Evolutionary conservation across 2,329 filamentous ascomycete genomes (phyloP), one percentile per base, ranked within the genome.

Genomic region (Colletotrichum brevisporum): DNA sequence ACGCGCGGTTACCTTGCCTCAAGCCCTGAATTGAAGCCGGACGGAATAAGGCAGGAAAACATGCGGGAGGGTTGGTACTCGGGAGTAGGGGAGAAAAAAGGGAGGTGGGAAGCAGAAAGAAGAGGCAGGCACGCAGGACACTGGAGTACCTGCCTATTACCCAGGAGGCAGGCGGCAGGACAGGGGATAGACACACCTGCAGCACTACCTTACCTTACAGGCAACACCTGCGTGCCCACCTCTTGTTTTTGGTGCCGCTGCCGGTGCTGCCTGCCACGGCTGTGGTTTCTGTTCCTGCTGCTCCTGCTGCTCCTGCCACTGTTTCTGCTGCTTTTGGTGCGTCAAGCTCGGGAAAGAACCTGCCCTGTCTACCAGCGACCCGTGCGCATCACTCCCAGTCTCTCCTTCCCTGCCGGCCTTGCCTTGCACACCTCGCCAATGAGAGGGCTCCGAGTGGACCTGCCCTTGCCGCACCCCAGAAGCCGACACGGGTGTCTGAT

Each of bases 151-250:
- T 24, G 21, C 21, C 21, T 24, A 24, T 43, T 21, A 56, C n/a
- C 36, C n/a, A 36, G 43, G 56, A 43, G 21, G 55, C 26, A 21
- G 41, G 63, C 50, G 31, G 45, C 27, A 51, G 13, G 48, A 27
- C 31, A 51, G 39, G 63, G 55, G 56, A 24, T n/a, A 15, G 51
- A 10, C 27, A 36, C 41, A 66, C 21, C 48, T 43, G 63, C 63
- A 61, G 27, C 50, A 55, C 31, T 36, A 36, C 31, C 52, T 24
- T 26, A 26, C 21, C 21, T 24, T 27, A 36, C 52, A 36, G 31
- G 31, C 31, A 36, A 36, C 52, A 31, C 57, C 58, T 61, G 31
- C 16, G 41, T 15, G 31, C 31, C 16, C 27, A 55, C 12, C 8
- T 13, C 9, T 4, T 26, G 47, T 18, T 27, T 31, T 26, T 48